These are phyloP conservation scores for Platanthera zijinensis DNA, from an alignment of 106 monocot species.

Conservation along the genomic window DNA sequence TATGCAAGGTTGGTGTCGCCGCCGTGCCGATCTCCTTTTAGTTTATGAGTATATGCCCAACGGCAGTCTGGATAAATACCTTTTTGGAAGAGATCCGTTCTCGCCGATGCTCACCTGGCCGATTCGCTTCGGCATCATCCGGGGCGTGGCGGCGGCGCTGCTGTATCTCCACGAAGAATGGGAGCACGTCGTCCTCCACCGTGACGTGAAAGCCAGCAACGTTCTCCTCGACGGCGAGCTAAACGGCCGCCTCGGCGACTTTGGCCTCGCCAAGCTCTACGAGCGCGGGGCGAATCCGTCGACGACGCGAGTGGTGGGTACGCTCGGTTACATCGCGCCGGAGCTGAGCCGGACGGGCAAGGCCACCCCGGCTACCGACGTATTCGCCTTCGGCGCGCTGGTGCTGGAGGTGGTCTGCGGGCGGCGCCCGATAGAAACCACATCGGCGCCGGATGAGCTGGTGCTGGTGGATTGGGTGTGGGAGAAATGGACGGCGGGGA, in stretches of 20 bases:
- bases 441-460: not conserved
- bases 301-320: conserved; percentile 84
- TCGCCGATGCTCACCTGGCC: conserved; percentile 24
- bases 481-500: conserved; percentile 7
- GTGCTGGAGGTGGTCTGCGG: conserved; percentile 14
- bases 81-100: not conserved
- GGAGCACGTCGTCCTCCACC: conserved; percentile 29
- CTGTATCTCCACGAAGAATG: conserved; percentile 86
- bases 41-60: conserved; percentile 33
- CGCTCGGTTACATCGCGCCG: conserved; percentile 21
- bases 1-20: conserved; percentile 47
- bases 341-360: conserved; percentile 10
- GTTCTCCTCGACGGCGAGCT: conserved; percentile 27
- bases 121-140: conserved; percentile 38
- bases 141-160: conserved; percentile 64
- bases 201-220: conserved; percentile 66
- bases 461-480: conserved; percentile 34
- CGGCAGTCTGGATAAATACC: conserved; percentile 10
- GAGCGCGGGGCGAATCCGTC: conserved; percentile 23
- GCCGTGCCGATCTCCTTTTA: conserved; percentile 26
- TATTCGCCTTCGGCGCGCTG: conserved; percentile 17
- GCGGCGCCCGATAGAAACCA: conserved; percentile 10
- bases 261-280: conserved; percentile 18
- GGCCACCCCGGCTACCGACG: conserved; percentile 12
- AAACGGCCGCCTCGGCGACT: conserved; percentile 19